Percentiles rank a stretch among this genome's conserved stretches.
Evolutionary conservation across 176 grass and related monocot genomes (phyloP).

Genomic region (Areca catechu): DNA sequence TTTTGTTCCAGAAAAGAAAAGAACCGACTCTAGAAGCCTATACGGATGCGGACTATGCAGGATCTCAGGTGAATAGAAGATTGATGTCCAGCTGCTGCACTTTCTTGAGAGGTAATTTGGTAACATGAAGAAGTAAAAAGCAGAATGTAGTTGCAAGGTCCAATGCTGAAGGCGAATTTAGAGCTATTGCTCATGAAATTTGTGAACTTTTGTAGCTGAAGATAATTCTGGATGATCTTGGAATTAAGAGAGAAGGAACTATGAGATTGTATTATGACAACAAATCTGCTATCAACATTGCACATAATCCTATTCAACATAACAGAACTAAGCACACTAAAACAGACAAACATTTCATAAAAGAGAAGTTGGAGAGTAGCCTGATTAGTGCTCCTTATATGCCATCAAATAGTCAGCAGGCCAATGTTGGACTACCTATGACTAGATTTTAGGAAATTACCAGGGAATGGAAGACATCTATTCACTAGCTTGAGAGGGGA

Average conservation of each 20-base stretch:
- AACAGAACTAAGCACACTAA: conserved; percentile 1
- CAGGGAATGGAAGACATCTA: not conserved
- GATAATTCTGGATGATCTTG: not conserved
- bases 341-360: conserved; percentile 8
- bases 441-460: too few species aligned
- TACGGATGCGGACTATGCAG: not conserved
- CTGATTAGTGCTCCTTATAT: not conserved
- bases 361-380: not conserved
- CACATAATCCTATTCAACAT: not conserved
- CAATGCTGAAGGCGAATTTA: conserved; percentile 1
- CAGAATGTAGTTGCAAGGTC: not conserved
- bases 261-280: conserved; percentile 11
- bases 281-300: not conserved
- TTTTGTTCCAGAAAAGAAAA: not conserved
- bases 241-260: not conserved
- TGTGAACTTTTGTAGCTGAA: conserved; percentile 13
- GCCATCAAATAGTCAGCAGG: not conserved
- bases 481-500: not conserved
- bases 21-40: not conserved
- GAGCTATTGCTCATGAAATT: not conserved
- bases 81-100: not conserved
- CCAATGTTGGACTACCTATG: not conserved
- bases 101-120: not conserved
- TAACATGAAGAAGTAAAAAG: conserved; percentile 18
- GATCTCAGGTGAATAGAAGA: not conserved